Conservation (phyloP, 1,139 yeast species). For the Tardiomyces blankii region DNA sequence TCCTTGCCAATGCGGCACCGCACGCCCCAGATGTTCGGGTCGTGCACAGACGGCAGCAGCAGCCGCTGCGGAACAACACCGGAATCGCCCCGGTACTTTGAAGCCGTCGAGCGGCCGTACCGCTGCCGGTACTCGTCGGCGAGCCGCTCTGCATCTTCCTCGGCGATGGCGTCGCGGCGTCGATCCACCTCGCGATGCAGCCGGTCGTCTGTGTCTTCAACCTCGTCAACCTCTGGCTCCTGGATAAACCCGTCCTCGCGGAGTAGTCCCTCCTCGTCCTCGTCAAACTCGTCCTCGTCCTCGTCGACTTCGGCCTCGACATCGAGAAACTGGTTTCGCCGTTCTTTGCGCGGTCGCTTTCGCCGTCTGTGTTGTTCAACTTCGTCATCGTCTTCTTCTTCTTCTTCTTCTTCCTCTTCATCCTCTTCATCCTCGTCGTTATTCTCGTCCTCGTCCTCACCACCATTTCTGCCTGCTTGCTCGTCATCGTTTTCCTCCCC, state of each 20-base stretch:
- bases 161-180: constrained; percentile 79
- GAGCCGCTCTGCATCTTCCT: constrained; percentile 88
- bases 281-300: constrained; percentile 91
- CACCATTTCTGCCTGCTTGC: constrained; percentile 2
- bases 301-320: constrained; percentile 99
- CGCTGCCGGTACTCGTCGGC: constrained; percentile 91
- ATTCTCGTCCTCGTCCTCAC: constrained; percentile 5
- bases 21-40: constrained; percentile 93
- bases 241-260: constrained; percentile 53
- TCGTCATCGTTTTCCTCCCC: constrained; percentile 1
- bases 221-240: constrained; percentile 49
- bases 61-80: constrained; percentile 88
- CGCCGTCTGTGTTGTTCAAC: constrained; percentile 40
- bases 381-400: constrained; percentile 24
- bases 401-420: constrained; percentile 19
- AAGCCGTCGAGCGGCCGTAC: constrained; percentile 75
- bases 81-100: constrained; percentile 80
- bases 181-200: constrained; percentile 88
- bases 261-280: constrained; percentile 80
- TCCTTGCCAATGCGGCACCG: constrained; percentile 91
- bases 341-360: constrained; percentile 53
- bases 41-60: constrained; percentile 89
- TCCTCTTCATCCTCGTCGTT: constrained; percentile 12
- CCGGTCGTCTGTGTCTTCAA: constrained; percentile 47
- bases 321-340: constrained; percentile 87